Conservation (phyloP, 2,329 filamentous ascomycete genomes). For the Amauroascus niger region DNA sequence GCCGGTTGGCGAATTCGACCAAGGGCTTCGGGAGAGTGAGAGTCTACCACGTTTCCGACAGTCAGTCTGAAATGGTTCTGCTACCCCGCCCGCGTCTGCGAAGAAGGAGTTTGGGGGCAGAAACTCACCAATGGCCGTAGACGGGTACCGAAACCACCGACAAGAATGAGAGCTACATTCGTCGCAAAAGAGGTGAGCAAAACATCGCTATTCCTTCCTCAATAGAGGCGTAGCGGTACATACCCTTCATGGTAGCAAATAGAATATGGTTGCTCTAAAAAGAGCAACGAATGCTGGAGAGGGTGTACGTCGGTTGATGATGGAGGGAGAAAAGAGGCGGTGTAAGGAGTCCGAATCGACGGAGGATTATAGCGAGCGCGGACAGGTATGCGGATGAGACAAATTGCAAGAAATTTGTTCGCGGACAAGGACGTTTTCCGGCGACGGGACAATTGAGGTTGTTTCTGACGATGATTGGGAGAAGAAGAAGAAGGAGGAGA, state of each 20-base stretch:
- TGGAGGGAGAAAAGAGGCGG: not conserved
- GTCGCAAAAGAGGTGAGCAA: conserved; percentile 8
- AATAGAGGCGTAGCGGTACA: conserved; percentile 12
- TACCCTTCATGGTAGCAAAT: conserved; percentile 37
- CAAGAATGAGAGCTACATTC: conserved; percentile 80
- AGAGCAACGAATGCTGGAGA: not conserved
- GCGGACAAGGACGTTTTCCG: not conserved
- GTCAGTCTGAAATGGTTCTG: not conserved
- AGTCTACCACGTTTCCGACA: conserved; percentile 53
- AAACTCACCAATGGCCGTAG: conserved; percentile 79
- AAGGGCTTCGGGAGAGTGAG: conserved; percentile 94
- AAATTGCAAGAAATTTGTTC: not conserved
- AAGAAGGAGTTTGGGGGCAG: conserved; percentile 14
- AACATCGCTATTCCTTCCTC: not conserved
- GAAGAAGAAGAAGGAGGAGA: not conserved
- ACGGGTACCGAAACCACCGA: conserved; percentile 97
- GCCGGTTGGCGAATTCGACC: conserved; percentile 97
- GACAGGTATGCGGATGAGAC: not conserved
- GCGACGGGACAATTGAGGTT: not conserved
- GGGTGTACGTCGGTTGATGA: too few relatives aligned
- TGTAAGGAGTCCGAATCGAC: not conserved
- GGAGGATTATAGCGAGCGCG: conserved; percentile 3
- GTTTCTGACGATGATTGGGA: not conserved
- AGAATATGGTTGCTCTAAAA: not conserved
- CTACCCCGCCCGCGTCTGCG: conserved; percentile 5